Evolutionary conservation across 2,329 filamentous ascomycete species (phyloP).

Genomic region (Paraphaeosphaeria minitans): DNA sequence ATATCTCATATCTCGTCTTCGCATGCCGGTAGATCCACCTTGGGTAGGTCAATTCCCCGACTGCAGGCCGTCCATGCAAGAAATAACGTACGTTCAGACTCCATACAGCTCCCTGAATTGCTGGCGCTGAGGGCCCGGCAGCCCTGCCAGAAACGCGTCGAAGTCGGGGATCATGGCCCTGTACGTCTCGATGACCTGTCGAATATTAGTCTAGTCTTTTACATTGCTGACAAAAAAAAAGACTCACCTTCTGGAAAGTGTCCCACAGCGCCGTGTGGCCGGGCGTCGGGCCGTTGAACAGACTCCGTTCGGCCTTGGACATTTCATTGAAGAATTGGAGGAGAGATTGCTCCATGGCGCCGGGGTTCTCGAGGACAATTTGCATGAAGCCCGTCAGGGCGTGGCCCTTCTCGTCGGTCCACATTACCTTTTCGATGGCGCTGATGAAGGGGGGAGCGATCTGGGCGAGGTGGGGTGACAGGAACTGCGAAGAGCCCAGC

Average conservation of each 20-base stretch:
- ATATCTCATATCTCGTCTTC: constrained; percentile 30
- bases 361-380: constrained; percentile 83
- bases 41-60: constrained; percentile 28
- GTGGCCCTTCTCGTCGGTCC: constrained; percentile 91
- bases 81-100: constrained; percentile 29
- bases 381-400: constrained; percentile 90
- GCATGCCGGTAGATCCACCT: constrained; percentile 25
- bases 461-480: constrained; percentile 78
- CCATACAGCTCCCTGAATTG: constrained; percentile 52
- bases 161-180: constrained; percentile 61
- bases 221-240: not conserved
- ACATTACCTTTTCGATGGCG: constrained; percentile 81
- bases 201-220: constrained; percentile 20
- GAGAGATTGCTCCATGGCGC: constrained; percentile 87
- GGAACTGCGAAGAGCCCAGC: constrained; percentile 72
- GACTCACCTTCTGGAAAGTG: constrained; percentile 76
- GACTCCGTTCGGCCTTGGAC: constrained; percentile 68
- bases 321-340: constrained; percentile 83
- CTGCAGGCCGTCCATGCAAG: constrained; percentile 23
- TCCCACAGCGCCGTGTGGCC: constrained; percentile 68
- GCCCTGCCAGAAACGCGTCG: constrained; percentile 55
- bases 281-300: constrained; percentile 61
- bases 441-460: constrained; percentile 83
- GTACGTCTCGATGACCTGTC: constrained; percentile 58
- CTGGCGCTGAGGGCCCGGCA: constrained; percentile 52